Base-by-base conservation (phyloP, 2,329 filamentous ascomycete species). In the Pezicula rhizophila region DNA sequence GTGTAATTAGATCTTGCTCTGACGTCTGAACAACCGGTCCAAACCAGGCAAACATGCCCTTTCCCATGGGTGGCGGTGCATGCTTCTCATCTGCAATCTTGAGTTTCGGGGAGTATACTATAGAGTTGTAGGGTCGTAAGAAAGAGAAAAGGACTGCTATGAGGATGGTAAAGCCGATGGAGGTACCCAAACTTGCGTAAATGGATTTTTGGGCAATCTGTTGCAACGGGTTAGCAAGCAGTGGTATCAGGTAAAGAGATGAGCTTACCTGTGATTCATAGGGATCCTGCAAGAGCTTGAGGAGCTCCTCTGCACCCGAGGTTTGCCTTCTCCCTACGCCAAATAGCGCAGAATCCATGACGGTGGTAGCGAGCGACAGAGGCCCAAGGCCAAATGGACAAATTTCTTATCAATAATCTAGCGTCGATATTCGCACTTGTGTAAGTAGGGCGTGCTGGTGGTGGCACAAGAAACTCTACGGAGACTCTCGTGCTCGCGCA, bases 71-170 rank as follows among this genome's bases (percentile, higher is more conserved):
- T 11, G 93, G 93, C 15, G 92, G 93, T 8, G 87, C 81, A 71
- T 96, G 90, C 68, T 86, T 89, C 58, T 89, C 83, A 66, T 97
- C 92, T 64, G 89, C 87, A 73, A 96, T 85, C 66, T 95, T 95
- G 43, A 95, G 76, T 66, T 95, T 92, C 37, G 93, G 93, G 3
- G 93, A 91, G 70, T 99, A 99, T 42, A 99, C 89, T 58, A 92
- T 80, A 48, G 85, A 86, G 68, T 97, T 92, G 68, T 91, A 90
- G 5, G 93, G 93, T 52, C 93, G 87, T 48, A 97, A 75, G 60
- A 96, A 73, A 54, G 89, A 96, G 76, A 97, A 99, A 56, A 83
- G 70, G 50, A 95, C 65, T 53, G 89, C 84, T 58, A 96, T 84
- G 57, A 83, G 74, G 54, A 78, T 62, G 8, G 89, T 89, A 62